Percentiles rank a stretch among this genome's conserved stretches.
These are phyloP conservation scores for Mariannaea sp. DNA, from an alignment of 2,329 filamentous ascomycete species.

Conservation along the genomic window DNA sequence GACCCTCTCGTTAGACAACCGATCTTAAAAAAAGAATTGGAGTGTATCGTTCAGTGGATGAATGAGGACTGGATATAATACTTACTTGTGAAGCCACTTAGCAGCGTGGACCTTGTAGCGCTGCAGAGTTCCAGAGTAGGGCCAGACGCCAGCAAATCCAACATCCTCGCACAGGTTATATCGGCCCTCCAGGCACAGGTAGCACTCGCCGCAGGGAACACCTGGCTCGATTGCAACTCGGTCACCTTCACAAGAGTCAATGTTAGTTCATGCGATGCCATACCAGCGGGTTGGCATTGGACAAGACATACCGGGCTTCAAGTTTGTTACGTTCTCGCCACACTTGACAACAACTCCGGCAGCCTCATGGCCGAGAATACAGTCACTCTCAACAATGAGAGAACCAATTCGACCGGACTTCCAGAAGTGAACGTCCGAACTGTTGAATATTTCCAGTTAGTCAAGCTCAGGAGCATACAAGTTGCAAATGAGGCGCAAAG, in stretches of 20 bases:
- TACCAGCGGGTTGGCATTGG: no score
- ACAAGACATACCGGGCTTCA: conserved; percentile 49
- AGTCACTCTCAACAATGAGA: conserved; percentile 65
- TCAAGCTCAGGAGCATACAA: not conserved
- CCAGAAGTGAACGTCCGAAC: conserved; percentile 73
- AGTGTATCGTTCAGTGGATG: not conserved
- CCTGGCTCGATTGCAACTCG: conserved; percentile 70
- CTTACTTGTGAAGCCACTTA: conserved; percentile 59
- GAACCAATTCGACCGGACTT: conserved; percentile 66
- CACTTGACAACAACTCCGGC: conserved; percentile 63
- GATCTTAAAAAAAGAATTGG: not conserved
- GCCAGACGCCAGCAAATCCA: conserved; percentile 65
- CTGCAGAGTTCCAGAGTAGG: conserved; percentile 64
- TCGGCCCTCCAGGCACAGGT: conserved; percentile 61
- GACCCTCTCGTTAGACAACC: no score
- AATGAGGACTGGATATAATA: not conserved
- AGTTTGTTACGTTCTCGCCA: conserved; percentile 57
- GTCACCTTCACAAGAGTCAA: conserved; percentile 53
- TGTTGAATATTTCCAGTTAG: conserved; percentile 31
- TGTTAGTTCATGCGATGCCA: conserved; percentile 18
- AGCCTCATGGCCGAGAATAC: conserved; percentile 69
- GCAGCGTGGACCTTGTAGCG: conserved; percentile 66
- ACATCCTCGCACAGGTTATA: conserved; percentile 69
- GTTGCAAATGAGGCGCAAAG: no score
- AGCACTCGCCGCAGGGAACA: conserved; percentile 65